Evolutionary conservation across 2,329 filamentous ascomycete genomes (phyloP).

Genomic region (Lachnellula cervina): DNA sequence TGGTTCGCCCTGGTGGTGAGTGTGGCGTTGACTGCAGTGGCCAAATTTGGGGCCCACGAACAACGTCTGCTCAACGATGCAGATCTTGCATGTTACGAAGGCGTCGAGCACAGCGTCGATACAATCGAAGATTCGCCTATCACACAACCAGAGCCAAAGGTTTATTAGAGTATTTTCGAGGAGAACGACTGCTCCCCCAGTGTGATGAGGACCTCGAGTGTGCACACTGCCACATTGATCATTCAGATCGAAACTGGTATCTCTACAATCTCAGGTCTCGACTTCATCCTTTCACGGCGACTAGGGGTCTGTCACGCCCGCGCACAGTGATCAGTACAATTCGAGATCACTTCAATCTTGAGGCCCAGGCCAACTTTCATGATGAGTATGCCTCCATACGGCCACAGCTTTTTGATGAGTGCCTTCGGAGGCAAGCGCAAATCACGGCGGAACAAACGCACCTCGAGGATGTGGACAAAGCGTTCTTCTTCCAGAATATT

Average conservation of each 20-base stretch:
- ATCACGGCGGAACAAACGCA: not conserved
- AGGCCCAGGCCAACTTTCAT: not conserved
- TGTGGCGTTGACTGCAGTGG: not conserved
- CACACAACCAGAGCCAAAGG: not conserved
- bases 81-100: not conserved
- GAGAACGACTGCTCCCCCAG: not conserved
- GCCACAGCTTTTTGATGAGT: not conserved
- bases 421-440: not conserved
- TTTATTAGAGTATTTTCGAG: not conserved
- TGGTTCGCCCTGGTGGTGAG: not conserved
- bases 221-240: not conserved
- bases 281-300: not conserved
- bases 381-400: not conserved
- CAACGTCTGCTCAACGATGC: not conserved
- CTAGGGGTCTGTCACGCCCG: not conserved
- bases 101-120: not conserved
- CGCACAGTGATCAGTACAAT: not conserved
- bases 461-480: not conserved
- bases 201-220: not conserved
- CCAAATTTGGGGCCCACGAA: not conserved
- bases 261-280: not conserved
- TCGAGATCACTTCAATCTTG: not conserved
- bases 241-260: not conserved
- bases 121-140: not conserved
- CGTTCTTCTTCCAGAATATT: not conserved